Evolutionary conservation across 345 rosid genomes (phyloP).

Genomic region (Eucalyptus cloeziana): DNA sequence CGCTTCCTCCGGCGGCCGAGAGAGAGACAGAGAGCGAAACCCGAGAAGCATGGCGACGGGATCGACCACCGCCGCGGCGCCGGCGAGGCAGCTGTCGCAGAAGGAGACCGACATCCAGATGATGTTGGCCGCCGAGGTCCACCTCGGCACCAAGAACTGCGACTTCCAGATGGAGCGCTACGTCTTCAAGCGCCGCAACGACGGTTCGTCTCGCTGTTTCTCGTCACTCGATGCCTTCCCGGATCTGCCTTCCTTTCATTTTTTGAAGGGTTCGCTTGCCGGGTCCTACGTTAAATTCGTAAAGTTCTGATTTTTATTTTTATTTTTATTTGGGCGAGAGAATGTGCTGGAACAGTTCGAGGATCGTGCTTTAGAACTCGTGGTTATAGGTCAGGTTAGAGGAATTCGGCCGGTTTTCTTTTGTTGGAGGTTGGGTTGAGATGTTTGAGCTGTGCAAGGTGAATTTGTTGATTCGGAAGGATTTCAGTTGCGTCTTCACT

Average conservation of each 20-base stretch:
- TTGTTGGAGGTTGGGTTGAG: background rate
- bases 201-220: conserved; percentile 26
- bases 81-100: conserved; percentile 36
- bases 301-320: background rate
- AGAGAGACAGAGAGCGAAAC: background rate
- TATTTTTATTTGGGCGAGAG: background rate
- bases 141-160: conserved; percentile 86
- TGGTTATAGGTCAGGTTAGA: background rate
- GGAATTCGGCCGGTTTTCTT: background rate
- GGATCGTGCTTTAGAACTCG: background rate
- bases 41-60: conserved; percentile 12
- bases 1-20: background rate
- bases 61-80: conserved; percentile 11
- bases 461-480: background rate
- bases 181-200: conserved; percentile 89
- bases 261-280: background rate
- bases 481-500: background rate
- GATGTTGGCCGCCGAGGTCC: conserved; percentile 90
- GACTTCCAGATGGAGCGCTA: conserved; percentile 94
- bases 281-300: background rate
- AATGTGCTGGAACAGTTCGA: background rate
- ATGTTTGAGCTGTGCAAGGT: background rate
- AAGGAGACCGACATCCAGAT: conserved; percentile 69
- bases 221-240: background rate
- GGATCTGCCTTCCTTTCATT: background rate